A percentile compares a stretch with the other conserved stretches of the same genome.
Evolutionary conservation across 495 filamentous ascomycete species (phyloP).

Genomic region (Jackrogersella multiformis): DNA sequence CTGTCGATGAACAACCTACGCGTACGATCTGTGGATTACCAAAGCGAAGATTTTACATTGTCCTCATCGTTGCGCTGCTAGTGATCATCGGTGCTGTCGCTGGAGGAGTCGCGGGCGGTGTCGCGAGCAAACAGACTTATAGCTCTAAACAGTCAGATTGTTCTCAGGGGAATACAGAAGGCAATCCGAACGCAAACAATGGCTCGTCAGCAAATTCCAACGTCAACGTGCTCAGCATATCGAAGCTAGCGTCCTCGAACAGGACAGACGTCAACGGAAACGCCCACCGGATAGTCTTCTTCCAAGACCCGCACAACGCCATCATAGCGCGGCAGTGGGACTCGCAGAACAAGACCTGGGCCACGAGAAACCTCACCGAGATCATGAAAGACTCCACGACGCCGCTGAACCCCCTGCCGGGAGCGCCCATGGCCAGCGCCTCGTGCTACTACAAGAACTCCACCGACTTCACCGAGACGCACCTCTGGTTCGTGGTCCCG

Average conservation of each 20-base stretch:
- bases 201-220: neutral
- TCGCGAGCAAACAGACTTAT: neutral
- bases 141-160: neutral
- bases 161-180: neutral
- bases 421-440: conserved; percentile 9
- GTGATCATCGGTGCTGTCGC: conserved; percentile 22
- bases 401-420: neutral
- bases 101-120: conserved; percentile 21
- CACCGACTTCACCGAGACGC: neutral
- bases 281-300: conserved; percentile 26
- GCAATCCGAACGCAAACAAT: no score
- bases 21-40: conserved; percentile 17
- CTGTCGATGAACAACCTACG: neutral
- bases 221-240: conserved; percentile 18
- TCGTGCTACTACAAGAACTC: neutral
- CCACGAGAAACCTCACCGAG: conserved; percentile 25
- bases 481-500: conserved; percentile 21
- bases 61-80: neutral
- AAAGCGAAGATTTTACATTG: conserved; percentile 9
- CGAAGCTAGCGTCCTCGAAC: conserved; percentile 25
- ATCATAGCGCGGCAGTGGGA: conserved; percentile 29
- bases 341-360: conserved; percentile 20
- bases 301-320: conserved; percentile 22
- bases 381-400: neutral
- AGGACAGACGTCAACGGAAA: conserved; percentile 18